Evolutionary conservation across 2,329 filamentous ascomycete species (phyloP).

Genomic region (Alternaria ethzedia): DNA sequence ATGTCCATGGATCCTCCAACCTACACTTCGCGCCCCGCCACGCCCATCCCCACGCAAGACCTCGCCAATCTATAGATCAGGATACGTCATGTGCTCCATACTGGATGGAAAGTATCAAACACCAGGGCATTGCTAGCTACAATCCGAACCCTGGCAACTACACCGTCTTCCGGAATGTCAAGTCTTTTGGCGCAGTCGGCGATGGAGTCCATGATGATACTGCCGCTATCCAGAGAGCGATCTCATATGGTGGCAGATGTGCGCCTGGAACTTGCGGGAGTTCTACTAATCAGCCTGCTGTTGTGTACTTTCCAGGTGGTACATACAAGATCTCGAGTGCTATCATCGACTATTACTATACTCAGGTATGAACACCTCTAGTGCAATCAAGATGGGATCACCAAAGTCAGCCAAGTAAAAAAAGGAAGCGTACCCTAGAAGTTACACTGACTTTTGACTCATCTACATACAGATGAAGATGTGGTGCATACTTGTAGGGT

Average conservation of each 20-base stretch:
- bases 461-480: neutral
- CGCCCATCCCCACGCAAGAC: conserved; percentile 14
- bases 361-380: conserved; percentile 49
- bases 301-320: conserved; percentile 65
- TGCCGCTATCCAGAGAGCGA: conserved; percentile 58
- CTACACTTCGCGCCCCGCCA: conserved; percentile 11
- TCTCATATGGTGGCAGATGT: conserved; percentile 50
- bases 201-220: conserved; percentile 55
- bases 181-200: conserved; percentile 50
- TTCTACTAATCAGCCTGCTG: conserved; percentile 59
- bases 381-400: neutral
- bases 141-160: conserved; percentile 48
- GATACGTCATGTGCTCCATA: conserved; percentile 39
- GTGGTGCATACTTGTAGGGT: neutral
- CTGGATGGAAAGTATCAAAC: conserved; percentile 52
- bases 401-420: neutral
- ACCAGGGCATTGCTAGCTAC: conserved; percentile 51
- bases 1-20: conserved; percentile 14
- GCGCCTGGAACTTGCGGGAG: conserved; percentile 50
- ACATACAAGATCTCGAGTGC: conserved; percentile 64
- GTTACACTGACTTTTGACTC: neutral
- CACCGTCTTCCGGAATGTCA: conserved; percentile 52
- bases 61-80: conserved; percentile 15
- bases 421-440: neutral
- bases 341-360: conserved; percentile 69